A percentile compares a stretch with the other conserved stretches of the same genome.
These are phyloP conservation scores for Gastrolobium villosum DNA, from an alignment of 306 rosid genomes.

Conservation along the genomic window DNA sequence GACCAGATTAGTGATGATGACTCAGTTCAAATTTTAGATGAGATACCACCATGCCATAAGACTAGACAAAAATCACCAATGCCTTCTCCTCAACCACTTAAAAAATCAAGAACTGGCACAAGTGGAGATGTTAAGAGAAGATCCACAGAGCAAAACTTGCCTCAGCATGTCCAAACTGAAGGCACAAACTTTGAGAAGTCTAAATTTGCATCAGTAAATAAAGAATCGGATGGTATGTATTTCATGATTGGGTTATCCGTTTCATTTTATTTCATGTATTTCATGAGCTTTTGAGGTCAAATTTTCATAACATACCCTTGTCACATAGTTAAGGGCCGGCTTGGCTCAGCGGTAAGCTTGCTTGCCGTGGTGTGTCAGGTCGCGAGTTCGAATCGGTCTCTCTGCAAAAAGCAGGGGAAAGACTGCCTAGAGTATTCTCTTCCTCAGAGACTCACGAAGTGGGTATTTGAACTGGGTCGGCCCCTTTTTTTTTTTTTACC, in stretches of 20 bases:
- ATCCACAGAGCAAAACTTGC: not conserved
- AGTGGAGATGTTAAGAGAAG: not conserved
- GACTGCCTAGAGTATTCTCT: no score
- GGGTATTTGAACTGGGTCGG: no score
- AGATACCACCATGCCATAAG: slow-evolving; percentile 33
- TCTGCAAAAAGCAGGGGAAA: no score
- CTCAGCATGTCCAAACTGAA: not conserved
- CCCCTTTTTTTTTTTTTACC: no score
- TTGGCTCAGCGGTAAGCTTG: no score
- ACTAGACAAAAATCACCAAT: slow-evolving; percentile 15
- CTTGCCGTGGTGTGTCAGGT: no score
- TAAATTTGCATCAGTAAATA: not conserved
- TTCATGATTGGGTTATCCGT: not conserved
- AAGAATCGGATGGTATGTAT: slow-evolving; percentile 21
- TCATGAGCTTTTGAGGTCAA: not conserved
- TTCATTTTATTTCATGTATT: not conserved
- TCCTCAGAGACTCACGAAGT: no score
- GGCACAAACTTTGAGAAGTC: not conserved
- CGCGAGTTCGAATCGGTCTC: no score
- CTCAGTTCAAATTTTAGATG: slow-evolving; percentile 2
- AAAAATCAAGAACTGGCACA: slow-evolving; percentile 26
- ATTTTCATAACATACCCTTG: not conserved
- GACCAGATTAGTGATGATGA: not conserved
- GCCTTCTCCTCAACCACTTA: slow-evolving; percentile 5
- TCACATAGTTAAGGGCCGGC: no score